These are phyloP conservation scores for Euphorbia lathyris DNA, from an alignment of 345 rosid species.

Conservation along the genomic window DNA sequence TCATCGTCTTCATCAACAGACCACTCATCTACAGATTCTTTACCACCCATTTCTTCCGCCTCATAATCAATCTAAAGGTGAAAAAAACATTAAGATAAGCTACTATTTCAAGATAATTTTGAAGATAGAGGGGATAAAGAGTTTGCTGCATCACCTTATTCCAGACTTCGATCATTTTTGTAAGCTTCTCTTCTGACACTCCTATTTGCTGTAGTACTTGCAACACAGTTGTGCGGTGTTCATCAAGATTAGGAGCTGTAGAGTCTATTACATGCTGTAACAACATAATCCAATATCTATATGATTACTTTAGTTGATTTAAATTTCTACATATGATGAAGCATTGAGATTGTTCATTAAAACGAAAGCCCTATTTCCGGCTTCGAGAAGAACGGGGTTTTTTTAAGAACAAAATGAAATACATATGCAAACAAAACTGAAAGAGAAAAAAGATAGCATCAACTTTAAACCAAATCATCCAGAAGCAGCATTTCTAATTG, in stretches of 20 bases:
- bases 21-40: constrained; percentile 24
- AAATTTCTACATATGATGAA: not conserved
- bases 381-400: too few relatives aligned
- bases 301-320: not conserved
- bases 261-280: constrained; percentile 85
- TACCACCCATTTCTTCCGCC: constrained; percentile 42
- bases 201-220: constrained; percentile 86
- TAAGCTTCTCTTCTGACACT: constrained; percentile 76
- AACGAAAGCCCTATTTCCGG: not conserved
- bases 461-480: not conserved
- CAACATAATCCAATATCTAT: not conserved
- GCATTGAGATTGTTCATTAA: not conserved
- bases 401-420: not conserved
- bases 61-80: constrained; percentile 63
- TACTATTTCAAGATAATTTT: not conserved
- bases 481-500: not conserved
- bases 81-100: not conserved
- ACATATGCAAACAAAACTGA: not conserved
- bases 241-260: constrained; percentile 87
- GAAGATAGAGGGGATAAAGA: constrained; percentile 2
- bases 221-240: constrained; percentile 82
- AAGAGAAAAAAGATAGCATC: not conserved
- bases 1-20: constrained; percentile 19
- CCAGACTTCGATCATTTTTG: constrained; percentile 92
- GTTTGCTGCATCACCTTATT: constrained; percentile 53